phyloP scores from a whole-genome alignment of 192 early-diverging fungal species.

The Paraglomus brasilianum region DNA sequence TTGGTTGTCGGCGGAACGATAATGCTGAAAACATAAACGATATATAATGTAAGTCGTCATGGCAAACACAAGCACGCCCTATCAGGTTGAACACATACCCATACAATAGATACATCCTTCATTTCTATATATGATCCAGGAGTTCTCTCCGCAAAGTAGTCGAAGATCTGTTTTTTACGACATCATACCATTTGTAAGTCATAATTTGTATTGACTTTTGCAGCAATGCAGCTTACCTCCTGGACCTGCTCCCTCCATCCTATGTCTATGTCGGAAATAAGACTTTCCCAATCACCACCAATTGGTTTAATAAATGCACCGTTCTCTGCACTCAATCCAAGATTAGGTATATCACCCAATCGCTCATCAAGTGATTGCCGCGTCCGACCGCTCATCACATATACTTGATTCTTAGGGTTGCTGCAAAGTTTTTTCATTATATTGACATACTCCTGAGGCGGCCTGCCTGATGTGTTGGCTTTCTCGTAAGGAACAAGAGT shows the following conservation, averaged over 20 bases:
- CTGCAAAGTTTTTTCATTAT: conserved; percentile 51
- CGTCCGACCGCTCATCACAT: conserved; percentile 75
- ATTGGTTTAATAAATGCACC: conserved; percentile 67
- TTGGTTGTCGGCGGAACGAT: conserved; percentile 55
- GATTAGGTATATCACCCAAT: conserved; percentile 60
- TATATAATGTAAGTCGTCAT: conserved; percentile 18
- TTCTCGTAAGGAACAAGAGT: conserved; percentile 66
- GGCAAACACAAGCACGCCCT: not conserved
- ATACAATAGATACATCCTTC: conserved; percentile 70
- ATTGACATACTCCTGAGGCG: conserved; percentile 56
- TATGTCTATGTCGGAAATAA: conserved; percentile 55
- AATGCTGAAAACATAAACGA: conserved; percentile 50
- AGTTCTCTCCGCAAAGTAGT: conserved; percentile 82
- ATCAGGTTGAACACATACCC: conserved; percentile 43
- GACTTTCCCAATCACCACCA: conserved; percentile 60
- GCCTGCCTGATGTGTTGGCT: no score
- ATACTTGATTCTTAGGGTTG: conserved; percentile 70
- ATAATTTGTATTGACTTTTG: conserved; percentile 12
- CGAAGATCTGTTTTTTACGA: conserved; percentile 57
- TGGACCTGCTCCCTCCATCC: conserved; percentile 67
- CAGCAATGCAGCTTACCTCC: conserved; percentile 49
- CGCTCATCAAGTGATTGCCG: conserved; percentile 59
- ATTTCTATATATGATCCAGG: conserved; percentile 76
- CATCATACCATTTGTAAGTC: not conserved
- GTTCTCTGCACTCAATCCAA: conserved; percentile 75